Base-by-base conservation (phyloP, 1,284 basidiomycete species). In the Pyrrhoderma lamaoense region DNA sequence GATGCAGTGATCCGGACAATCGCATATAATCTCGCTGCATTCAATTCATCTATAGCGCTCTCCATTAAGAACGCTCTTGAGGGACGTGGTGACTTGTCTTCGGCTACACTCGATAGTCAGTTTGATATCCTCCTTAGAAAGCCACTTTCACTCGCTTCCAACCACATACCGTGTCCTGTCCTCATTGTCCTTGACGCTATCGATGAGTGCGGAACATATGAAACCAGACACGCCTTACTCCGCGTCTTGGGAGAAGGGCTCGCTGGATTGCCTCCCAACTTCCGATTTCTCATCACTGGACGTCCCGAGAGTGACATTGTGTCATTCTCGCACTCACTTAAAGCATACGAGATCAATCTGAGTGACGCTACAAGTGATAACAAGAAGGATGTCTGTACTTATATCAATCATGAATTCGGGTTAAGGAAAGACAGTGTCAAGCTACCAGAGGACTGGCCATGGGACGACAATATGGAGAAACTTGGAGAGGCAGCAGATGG, bases 401-500 rank as follows among this genome's bases (percentile, higher is more conserved):
- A 5, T 31, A 31, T 31, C 27, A 31, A 11, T 5, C 27, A 31
- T 31, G 27, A 31, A 11, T n/a, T n/a, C n/a, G n/a, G n/a, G n/a
- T n/a, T n/a, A n/a, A n/a, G n/a, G n/a, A n/a, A n/a, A n/a, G n/a
- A n/a, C n/a, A n/a, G n/a, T n/a, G n/a, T n/a, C n/a, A n/a, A n/a
- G n/a, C n/a, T n/a, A 16, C 46, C 46, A n/a, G 46, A 3, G 3
- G 11, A 11, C 11, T 47, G 46, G 46, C 35, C n/a, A 25, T 39
- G 36, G 45, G 27, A 46, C 2, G 27, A 46, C 1, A 57, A 62
- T 14, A 42, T 62, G 8, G 53, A 58, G 5, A 35, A 23, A 35
- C 54, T 64, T 23, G 58, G 58, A 11, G 37, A 58, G 21, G 61
- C 56, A 19, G 55, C 62, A 1, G 49, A 54, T n/a, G 60, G 61